These are phyloP conservation scores for Suillus clintonianus DNA, from an alignment of 768 basidiomycete species.

Conservation along the genomic window DNA sequence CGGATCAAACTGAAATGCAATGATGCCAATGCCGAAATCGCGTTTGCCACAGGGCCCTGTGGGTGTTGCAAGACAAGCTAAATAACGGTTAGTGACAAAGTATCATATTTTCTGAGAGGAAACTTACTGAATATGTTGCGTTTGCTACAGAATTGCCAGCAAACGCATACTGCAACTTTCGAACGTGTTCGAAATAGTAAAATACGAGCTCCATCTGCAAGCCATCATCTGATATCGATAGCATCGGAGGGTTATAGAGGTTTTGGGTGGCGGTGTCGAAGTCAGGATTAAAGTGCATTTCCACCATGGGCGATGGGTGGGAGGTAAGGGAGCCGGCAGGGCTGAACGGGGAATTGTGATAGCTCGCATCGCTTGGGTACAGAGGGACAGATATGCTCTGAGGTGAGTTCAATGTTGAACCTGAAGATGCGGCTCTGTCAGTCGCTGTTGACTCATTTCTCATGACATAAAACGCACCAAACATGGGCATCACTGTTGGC, in stretches of 20 bases:
- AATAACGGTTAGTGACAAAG: constrained; percentile 11
- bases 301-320: constrained; percentile 33
- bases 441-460: not conserved
- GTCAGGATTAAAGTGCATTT: constrained; percentile 31
- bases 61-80: constrained; percentile 62
- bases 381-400: constrained; percentile 27
- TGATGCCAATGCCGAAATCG: constrained; percentile 75
- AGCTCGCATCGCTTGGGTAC: constrained; percentile 20
- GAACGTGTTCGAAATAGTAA: constrained; percentile 77
- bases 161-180: constrained; percentile 66
- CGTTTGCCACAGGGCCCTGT: constrained; percentile 68
- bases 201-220: constrained; percentile 61
- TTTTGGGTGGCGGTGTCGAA: constrained; percentile 37
- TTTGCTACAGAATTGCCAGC: constrained; percentile 62
- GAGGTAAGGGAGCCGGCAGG: constrained; percentile 35
- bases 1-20: constrained; percentile 67
- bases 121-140: constrained; percentile 60
- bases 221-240: constrained; percentile 38
- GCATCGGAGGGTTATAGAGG: constrained; percentile 29
- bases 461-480: constrained; percentile 20
- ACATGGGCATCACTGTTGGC: constrained; percentile 28
- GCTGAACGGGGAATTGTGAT: constrained; percentile 36
- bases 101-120: not conserved
- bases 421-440: constrained; percentile 18
- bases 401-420: constrained; percentile 32